Evolutionary conservation across 768 basidiomycete species (phyloP), one percentile per base, ranked within the genome.

Genomic region (Lactifluus echinatus): DNA sequence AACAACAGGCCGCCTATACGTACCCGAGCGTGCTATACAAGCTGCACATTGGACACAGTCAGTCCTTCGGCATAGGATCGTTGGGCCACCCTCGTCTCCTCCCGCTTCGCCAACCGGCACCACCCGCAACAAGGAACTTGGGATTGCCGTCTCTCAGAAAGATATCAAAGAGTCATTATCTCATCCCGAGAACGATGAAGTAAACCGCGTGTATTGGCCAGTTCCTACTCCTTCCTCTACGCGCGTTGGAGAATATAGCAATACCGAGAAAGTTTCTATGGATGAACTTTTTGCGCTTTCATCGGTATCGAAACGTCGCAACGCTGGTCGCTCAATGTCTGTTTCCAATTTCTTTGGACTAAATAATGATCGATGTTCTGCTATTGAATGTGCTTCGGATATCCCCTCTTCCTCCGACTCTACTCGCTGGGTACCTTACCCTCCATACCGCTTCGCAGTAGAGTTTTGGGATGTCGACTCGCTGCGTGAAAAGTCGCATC

Each of bases 391-490:
- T 62, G 66, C 78, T 47, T 65, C 72, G 11, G 70, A 65, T 14
- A 79, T 80, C 59, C 55, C 73, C 0, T 70, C 68, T 60, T 55
- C 73, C 0, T 70, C 68, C n/a, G 78, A 77, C 3, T 71, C 77
- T 42, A 60, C 67, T 21, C 77, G 70, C 63, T 90, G 85, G 84
- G 79, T 84, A 0, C 74, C 79, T n/a, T 81, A 82, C 65, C 83
- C 87, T 44, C 93, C 93, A 0, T 88, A 77, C 70, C 80, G 93
- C 21, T 91, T 95, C 66, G 81, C 82, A 8, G 89, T 92, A 50
- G 93, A 95, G 70, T 95, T 95, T 67, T 94, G 89, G 86, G 86
- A 87, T 65, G 78, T 92, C 19, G 85, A 88, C 59, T 71, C 76
- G 33, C 76, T 96, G 37, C 85, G 84, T 56, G 93, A 95, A 72